Evolutionary conservation across 2,329 filamentous ascomycete species (phyloP).

Genomic region (Aureobasidium sp.): DNA sequence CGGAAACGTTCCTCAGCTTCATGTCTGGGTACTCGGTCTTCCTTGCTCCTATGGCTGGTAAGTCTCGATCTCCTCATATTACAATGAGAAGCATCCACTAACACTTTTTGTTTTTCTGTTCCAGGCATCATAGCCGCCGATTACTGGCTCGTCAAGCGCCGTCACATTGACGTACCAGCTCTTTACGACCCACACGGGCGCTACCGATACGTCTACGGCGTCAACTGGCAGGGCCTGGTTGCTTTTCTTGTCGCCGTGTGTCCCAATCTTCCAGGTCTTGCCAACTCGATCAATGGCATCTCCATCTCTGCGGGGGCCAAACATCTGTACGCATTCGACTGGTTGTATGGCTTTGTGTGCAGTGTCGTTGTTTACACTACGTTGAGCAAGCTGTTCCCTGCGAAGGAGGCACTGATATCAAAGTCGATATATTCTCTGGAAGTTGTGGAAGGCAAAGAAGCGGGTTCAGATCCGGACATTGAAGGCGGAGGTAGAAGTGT

Average conservation of each 20-base stretch:
- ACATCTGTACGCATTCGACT: conserved; percentile 47
- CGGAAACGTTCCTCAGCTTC: conserved; percentile 49
- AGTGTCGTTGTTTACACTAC: conserved; percentile 50
- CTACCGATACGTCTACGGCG: conserved; percentile 47
- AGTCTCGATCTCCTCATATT: neutral
- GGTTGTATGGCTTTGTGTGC: conserved; percentile 54
- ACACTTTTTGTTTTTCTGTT: neutral
- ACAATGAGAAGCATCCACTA: neutral
- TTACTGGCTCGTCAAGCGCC: conserved; percentile 50
- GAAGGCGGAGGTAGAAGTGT: neutral
- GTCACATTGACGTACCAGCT: conserved; percentile 39
- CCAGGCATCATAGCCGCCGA: conserved; percentile 49
- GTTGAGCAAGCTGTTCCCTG: conserved; percentile 25
- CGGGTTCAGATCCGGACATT: neutral
- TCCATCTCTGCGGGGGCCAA: conserved; percentile 16
- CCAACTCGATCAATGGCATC: conserved; percentile 18
- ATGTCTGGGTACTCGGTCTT: conserved; percentile 61
- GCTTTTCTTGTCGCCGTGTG: conserved; percentile 52
- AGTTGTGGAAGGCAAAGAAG: conserved; percentile 7
- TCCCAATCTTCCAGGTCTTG: conserved; percentile 49
- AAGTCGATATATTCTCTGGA: conserved; percentile 3
- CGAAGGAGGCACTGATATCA: neutral
- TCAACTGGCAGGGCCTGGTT: conserved; percentile 54
- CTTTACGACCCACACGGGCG: conserved; percentile 45
- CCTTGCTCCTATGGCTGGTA: conserved; percentile 53